These are phyloP conservation scores for Conringia planisiliqua DNA, from an alignment of 345 rosid genomes.

Conservation along the genomic window DNA sequence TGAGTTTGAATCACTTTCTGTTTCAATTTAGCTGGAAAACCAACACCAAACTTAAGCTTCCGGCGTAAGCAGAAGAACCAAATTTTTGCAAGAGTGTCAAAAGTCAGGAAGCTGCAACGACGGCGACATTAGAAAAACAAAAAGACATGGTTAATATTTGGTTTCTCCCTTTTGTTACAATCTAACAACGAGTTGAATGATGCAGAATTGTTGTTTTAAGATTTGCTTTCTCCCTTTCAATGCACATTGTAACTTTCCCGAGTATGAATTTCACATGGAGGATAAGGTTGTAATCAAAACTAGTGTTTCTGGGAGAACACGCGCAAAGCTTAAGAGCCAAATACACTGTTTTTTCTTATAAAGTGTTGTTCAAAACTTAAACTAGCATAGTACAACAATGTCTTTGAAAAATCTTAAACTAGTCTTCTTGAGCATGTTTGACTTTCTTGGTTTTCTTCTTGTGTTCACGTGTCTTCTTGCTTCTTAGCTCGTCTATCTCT, in stretches of 20 bases:
- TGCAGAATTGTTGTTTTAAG: constrained; percentile 14
- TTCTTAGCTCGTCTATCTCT: constrained; percentile 13
- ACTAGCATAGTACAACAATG: neutral
- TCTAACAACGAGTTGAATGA: constrained; percentile 11
- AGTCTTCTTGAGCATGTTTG: constrained; percentile 19
- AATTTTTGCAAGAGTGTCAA: constrained; percentile 10
- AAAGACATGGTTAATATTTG: constrained; percentile 6
- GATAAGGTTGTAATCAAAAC: neutral
- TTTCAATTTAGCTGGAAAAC: constrained; percentile 69
- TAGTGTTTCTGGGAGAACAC: neutral
- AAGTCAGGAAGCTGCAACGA: neutral
- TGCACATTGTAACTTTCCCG: constrained; percentile 10
- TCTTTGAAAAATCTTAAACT: neutral
- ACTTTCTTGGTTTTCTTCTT: constrained; percentile 29
- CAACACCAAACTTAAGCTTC: constrained; percentile 85
- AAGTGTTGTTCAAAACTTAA: constrained; percentile 18
- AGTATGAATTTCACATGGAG: neutral
- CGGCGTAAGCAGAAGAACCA: constrained; percentile 51
- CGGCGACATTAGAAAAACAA: neutral
- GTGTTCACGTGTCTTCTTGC: constrained; percentile 28
- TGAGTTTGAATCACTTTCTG: neutral
- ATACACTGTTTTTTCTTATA: neutral
- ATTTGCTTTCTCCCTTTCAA: neutral
- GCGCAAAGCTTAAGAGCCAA: neutral
- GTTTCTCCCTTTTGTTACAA: constrained; percentile 3